Percentiles rank a stretch among this genome's conserved stretches.
Conservation (phyloP, 2,329 filamentous ascomycete species). For the Ilyonectria destructans region DNA sequence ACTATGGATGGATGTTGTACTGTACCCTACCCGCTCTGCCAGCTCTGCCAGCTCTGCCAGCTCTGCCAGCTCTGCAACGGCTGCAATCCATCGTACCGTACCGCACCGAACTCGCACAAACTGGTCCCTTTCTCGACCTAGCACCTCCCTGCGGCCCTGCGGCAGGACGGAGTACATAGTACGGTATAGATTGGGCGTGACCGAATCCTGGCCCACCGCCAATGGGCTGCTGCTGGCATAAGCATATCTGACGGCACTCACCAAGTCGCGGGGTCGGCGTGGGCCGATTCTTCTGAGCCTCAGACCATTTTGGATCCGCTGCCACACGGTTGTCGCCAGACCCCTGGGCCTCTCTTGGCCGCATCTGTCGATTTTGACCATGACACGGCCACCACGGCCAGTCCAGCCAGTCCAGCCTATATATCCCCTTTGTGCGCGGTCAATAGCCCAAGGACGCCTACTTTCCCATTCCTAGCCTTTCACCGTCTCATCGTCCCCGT, state of each 20-base stretch:
- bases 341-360: slow-evolving; percentile 48
- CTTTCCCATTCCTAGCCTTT: slow-evolving; percentile 39
- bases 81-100: background rate
- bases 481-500: slow-evolving; percentile 24
- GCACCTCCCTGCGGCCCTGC: slow-evolving; percentile 1
- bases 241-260: slow-evolving; percentile 50
- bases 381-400: slow-evolving; percentile 22
- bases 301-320: slow-evolving; percentile 56
- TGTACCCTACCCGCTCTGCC: background rate
- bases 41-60: background rate
- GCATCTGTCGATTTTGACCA: slow-evolving; percentile 52
- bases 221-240: slow-evolving; percentile 46
- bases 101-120: slow-evolving; percentile 12
- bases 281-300: slow-evolving; percentile 56
- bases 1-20: no score
- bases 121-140: slow-evolving; percentile 1
- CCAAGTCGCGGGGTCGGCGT: slow-evolving; percentile 52
- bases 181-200: slow-evolving; percentile 32
- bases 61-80: background rate
- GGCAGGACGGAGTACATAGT: background rate
- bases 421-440: slow-evolving; percentile 50
- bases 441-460: slow-evolving; percentile 26
- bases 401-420: slow-evolving; percentile 38
- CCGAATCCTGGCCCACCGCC: slow-evolving; percentile 26
- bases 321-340: slow-evolving; percentile 55